A percentile compares a stretch with the other conserved stretches of the same genome.
Conservation (phyloP, 2,329 filamentous ascomycete species). For the Hypoxylon sp. region DNA sequence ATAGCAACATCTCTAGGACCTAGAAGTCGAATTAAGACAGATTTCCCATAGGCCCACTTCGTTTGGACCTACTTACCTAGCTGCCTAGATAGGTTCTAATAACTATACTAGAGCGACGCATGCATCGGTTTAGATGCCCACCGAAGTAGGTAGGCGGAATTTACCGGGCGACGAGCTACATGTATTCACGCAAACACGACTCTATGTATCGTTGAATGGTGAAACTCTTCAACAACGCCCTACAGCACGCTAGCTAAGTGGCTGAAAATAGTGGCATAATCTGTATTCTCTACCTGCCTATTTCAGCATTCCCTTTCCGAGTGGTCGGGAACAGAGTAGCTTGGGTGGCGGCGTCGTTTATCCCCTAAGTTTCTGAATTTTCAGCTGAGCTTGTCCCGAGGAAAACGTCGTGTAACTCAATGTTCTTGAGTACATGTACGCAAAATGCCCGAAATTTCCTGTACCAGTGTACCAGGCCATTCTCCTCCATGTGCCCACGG, state of each 20-base stretch:
- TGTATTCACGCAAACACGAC: constrained; percentile 22
- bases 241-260: not conserved
- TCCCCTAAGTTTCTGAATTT: not conserved
- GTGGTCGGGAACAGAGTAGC: constrained; percentile 1
- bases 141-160: constrained; percentile 28
- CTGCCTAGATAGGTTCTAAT: not conserved
- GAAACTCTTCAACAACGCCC: not conserved
- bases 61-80: too few species aligned
- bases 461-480: not conserved
- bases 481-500: not conserved
- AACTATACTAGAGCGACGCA: not conserved
- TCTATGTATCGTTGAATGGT: constrained; percentile 8
- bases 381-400: not conserved
- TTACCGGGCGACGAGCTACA: constrained; percentile 15
- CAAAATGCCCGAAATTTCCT: not conserved
- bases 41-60: too few species aligned
- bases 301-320: constrained; percentile 17
- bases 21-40: too few species aligned
- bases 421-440: not conserved
- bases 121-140: constrained; percentile 26
- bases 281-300: constrained; percentile 15
- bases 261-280: constrained; percentile 13
- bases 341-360: not conserved
- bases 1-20: not conserved
- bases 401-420: not conserved